Base-by-base conservation (phyloP, 2,329 filamentous ascomycete species). In the Trichoderma koningiopsis region DNA sequence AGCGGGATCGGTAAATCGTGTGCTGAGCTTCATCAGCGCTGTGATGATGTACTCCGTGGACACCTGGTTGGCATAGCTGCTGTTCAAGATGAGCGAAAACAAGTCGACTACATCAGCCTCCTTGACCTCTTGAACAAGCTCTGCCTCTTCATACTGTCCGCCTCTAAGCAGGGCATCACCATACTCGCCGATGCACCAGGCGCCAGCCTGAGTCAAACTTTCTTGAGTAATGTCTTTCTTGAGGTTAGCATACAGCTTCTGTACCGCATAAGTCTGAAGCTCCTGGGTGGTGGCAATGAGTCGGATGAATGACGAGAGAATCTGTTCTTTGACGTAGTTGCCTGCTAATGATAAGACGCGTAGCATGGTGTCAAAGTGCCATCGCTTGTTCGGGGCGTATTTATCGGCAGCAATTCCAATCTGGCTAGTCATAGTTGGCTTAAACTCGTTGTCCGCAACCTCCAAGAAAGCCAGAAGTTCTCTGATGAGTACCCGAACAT, bases 181-280 rank as follows among this genome's bases (percentile, higher is more conserved):
- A 77, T 94, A 99, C 82, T 99, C 96, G 77, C 96, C 96, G 78
- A 99, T 97, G 66, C 96, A 96, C 96, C 96, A 99, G 7, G 96
- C 91, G 47, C 93, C 96, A 61, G 95, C 94, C 72, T 98, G 87
- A 10, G 94, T 97, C 72, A 99, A 83, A 72, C 94, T 96, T 81
- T 99, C 96, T 79, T 99, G 96, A 2, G 95, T 97, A 75, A 99
- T 97, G 75, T 99, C 96, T 73, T 97, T 96, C 79, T 96, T 97
- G 68, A 99, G 83, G 71, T 92, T 92, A 24, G 90, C 85, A 79
- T 97, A 99, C 7, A 99, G 85, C 80, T 98, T 99, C 77, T 97
- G 96, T 5, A 95, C 95, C 0, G 94, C 94, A 77, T 99, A 99
- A 0, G 94, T 97, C 80, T 99, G 96, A 49, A 98, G 84, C 74